Evolutionary conservation across 352 stramenopile genomes (phyloP), one percentile per base, ranked within the genome.

Genomic region (Phytopythium delawarense): DNA sequence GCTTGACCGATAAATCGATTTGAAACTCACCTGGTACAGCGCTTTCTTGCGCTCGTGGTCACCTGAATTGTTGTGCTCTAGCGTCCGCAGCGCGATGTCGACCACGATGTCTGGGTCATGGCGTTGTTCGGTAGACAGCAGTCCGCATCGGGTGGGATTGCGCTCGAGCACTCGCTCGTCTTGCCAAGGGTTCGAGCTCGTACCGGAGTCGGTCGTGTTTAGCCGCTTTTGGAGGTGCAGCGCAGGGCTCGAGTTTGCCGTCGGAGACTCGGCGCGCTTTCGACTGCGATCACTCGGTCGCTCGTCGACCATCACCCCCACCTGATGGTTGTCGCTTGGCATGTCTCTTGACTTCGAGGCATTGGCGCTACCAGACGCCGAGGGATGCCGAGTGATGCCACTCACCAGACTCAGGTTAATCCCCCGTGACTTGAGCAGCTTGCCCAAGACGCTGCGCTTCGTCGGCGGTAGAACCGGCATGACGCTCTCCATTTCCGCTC

Each of bases 401-500:
- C 37, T 70, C 28, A 35, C 67, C 23, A 68, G 60, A 30, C 71
- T 79, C 6, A 87, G 60, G 35, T 87, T 67, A 49, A 92, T 84
- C 16, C 78, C 83, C 39, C 81, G 77, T 1, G 72, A 67, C 54
- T 84, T 84, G 2, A 92, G 64, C 35, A 90, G 54, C 25, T 84
- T 83, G 9, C 72, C 63, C 20, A 92, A 40, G 7, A 76, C 64
- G 28, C 70, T 70, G 4, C 84, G 74, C 64, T 89, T 91, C 0
- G 74, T 76, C 8, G 84, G 84, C 18, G 84, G 69, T 4, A 92
- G 67, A 16, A 89, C 51, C 8, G 73, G 76, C 23, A 92, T 52
- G 32, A 76, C 66, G 2, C 51, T 64, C 39, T 91, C 78, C 60
- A 92, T 76, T 59, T 91, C 84, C 18, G 42, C 52, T 0, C 64